These are phyloP conservation scores for Jamesozyma spencerorum DNA, from an alignment of 805 yeast species.

Conservation along the genomic window DNA sequence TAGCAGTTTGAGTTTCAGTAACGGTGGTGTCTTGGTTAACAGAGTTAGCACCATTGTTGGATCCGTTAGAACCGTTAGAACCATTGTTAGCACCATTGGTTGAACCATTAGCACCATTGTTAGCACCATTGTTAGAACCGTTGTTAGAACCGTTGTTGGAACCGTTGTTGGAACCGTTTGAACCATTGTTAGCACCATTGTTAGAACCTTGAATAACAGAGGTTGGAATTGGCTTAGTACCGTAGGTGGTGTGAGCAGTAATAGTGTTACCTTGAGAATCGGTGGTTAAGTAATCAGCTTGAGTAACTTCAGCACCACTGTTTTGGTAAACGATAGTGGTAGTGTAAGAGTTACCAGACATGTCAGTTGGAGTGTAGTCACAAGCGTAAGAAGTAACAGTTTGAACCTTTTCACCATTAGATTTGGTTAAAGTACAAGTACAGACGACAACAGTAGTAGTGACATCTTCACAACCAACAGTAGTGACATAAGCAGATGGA, in stretches of 20 bases:
- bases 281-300: not conserved
- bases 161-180: not conserved
- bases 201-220: not conserved
- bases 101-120: not conserved
- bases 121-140: not conserved
- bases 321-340: not conserved
- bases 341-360: conserved; percentile 6
- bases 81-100: not conserved
- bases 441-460: not conserved
- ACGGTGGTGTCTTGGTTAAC: conserved; percentile 1
- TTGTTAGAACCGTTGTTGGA: not conserved
- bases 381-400: conserved; percentile 3
- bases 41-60: not conserved
- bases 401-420: conserved; percentile 1
- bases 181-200: not conserved
- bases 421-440: not conserved
- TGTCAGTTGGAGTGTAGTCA: conserved; percentile 5
- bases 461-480: not conserved
- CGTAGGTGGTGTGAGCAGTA: not conserved
- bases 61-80: not conserved
- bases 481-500: not conserved
- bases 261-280: not conserved
- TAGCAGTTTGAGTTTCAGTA: not conserved
- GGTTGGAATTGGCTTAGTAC: not conserved
- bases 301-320: not conserved